Evolutionary conservation across 208 protist genomes (phyloP), one percentile per base, ranked within the genome.

Genomic region (Angomonas desouzai): DNA sequence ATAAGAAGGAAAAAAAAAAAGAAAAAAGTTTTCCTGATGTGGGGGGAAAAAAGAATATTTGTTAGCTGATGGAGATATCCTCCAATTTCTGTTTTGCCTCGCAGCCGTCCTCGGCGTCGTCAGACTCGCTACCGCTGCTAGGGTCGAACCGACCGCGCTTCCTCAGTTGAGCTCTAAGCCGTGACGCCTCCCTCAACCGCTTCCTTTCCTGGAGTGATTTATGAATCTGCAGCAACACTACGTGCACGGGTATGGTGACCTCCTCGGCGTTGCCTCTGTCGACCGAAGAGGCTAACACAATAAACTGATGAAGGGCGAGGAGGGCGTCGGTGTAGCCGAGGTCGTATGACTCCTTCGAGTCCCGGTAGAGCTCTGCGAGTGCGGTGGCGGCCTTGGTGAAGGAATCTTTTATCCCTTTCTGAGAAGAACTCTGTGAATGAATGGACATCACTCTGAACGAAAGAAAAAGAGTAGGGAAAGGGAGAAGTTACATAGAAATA

Each of bases 251-350:
- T 22, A 51, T 13, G 45, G 20, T 51, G 45, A 23, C n/a, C 20
- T 40, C 53, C 36, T 43, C 55, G 7, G 30, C n/a, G 28, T 28
- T 18, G 33, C 3, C 55, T 40, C 18, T 45, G 13, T 7, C 13
- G 2, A 16, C 27, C 2, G 48, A 36, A 0, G 71, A 38, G 48
- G 58, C 68, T 16, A 70, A 32, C 20, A 77, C 55, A 47, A 85
- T 48, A 60, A 83, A 83, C 16, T 69, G 74, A 25, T 78, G 72
- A 4, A 86, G 67, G 27, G 76, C 71, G 23, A 83, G 55, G 0
- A 86, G 64, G 0, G 78, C 79, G 48, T 90, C 83, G 38, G 69
- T 70, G 62, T 83, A 85, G 29, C 83, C 78, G 11, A 64, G 63
- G 38, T 80, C 72, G 65, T 89, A 89, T 34, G 78, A 48, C 51